Base-by-base conservation (phyloP, 306 rosid genomes). In the Gillenia trifoliata region DNA sequence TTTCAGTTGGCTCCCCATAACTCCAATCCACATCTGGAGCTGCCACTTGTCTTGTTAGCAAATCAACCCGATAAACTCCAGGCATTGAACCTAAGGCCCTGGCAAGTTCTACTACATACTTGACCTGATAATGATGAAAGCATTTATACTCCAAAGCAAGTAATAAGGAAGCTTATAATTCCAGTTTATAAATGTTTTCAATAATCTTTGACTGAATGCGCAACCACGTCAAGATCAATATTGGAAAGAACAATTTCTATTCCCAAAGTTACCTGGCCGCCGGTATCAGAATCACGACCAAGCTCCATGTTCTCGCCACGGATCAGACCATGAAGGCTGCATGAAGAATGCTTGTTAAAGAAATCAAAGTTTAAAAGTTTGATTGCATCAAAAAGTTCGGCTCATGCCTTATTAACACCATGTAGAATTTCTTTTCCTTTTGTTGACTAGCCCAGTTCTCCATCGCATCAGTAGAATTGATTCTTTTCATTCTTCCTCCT, bases 241-340 rank as follows among this genome's bases (percentile, higher is more conserved):
- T n/a, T 29, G 55, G 5, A 31, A 43, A 36, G 13, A 31, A 34
- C 22, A 70, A 17, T 40, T 49, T 15, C 40, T 49, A 65, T 12
- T 34, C 36, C 6, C 34, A 65, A 72, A 30, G 64, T 66, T 79
- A 84, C 90, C 90, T 87, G 90, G 45, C 90, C 88, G 47, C 90
- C 90, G 13, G 90, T 87, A 77, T 87, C 90, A 63, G 90, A 87
- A 82, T 87, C 90, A 15, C 90, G 88, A 59, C 90, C 90, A 68
- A 84, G 90, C 82, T 87, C 90, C 90, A 87, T 87, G 73, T 87
- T 81, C 68, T 84, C 90, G 33, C 90, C 86, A 1, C 88, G 88
- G 25, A 87, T 84, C 83, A 87, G 76, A 76, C 88, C 90, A 75
- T 87, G 90, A 75, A 87, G 88, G 74, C 90, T 87, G 88, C 86